A percentile compares a stretch with the other conserved stretches of the same genome.
These are phyloP conservation scores for Neurospora discreta DNA, from an alignment of 495 filamentous ascomycete species.

Conservation along the genomic window DNA sequence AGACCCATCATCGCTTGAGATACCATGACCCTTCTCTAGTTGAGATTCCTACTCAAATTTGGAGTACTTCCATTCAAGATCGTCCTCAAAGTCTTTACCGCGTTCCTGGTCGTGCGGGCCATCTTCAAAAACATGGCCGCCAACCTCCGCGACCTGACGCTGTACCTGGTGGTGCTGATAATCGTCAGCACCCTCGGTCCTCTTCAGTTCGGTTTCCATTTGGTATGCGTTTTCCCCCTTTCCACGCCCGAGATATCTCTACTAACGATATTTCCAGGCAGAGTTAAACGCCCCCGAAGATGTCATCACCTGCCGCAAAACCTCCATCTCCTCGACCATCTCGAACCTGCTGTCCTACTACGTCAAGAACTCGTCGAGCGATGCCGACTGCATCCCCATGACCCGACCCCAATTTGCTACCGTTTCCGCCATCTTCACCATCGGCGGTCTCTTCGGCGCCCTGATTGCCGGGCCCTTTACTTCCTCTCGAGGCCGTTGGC, in stretches of 20 bases:
- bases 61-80: neutral
- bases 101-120: neutral
- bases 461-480: constrained; percentile 64
- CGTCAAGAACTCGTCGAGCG: constrained; percentile 17
- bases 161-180: constrained; percentile 55
- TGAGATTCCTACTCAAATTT: neutral
- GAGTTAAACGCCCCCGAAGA: constrained; percentile 91
- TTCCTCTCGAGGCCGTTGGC: constrained; percentile 58
- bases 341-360: constrained; percentile 18
- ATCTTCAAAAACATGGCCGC: constrained; percentile 20
- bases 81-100: neutral
- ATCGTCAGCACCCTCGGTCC: constrained; percentile 62
- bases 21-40: neutral
- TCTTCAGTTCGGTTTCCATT: constrained; percentile 86
- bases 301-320: constrained; percentile 70
- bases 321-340: constrained; percentile 37
- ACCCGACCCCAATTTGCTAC: constrained; percentile 61
- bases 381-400: constrained; percentile 80
- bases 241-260: neutral
- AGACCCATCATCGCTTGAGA: neutral
- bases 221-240: constrained; percentile 43
- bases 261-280: constrained; percentile 45
- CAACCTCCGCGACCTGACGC: constrained; percentile 37
- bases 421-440: constrained; percentile 81
- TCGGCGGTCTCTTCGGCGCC: constrained; percentile 80